Conservation (phyloP, 2,329 filamentous ascomycete species). For the Trichoderma sp. region DNA sequence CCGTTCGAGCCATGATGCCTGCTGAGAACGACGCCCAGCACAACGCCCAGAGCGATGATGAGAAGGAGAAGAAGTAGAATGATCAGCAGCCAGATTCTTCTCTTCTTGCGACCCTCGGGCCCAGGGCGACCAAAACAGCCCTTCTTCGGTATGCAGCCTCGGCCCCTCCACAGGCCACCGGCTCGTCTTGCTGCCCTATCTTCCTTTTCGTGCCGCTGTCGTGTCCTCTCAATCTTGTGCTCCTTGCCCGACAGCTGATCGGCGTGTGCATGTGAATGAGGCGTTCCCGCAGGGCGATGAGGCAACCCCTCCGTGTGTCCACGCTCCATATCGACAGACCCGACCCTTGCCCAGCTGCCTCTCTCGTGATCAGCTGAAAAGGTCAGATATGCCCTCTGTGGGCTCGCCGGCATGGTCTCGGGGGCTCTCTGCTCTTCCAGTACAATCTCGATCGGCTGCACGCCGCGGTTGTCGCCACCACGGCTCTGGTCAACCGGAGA, state of each 20-base stretch:
- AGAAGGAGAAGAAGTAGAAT: slow-evolving; percentile 54
- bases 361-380: not conserved
- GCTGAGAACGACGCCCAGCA: slow-evolving; percentile 60
- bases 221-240: slow-evolving; percentile 54
- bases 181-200: slow-evolving; percentile 60
- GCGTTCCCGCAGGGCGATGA: slow-evolving; percentile 49
- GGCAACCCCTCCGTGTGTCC: slow-evolving; percentile 41
- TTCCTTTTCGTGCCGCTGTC: slow-evolving; percentile 65
- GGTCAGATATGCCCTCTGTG: slow-evolving; percentile 18
- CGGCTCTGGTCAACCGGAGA: slow-evolving; percentile 20
- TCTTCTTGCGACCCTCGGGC: slow-evolving; percentile 63
- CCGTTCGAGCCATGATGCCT: slow-evolving; percentile 33
- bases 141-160: slow-evolving; percentile 62
- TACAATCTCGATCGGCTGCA: slow-evolving; percentile 17
- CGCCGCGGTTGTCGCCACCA: not conserved
- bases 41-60: slow-evolving; percentile 56
- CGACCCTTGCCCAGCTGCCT: not conserved
- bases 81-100: slow-evolving; percentile 61
- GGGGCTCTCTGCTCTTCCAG: slow-evolving; percentile 2
- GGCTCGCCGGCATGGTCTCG: slow-evolving; percentile 3
- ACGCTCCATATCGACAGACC: not conserved
- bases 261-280: slow-evolving; percentile 49
- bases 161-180: slow-evolving; percentile 66
- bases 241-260: slow-evolving; percentile 45
- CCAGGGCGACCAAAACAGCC: slow-evolving; percentile 63